A percentile compares a stretch with the other conserved stretches of the same genome.
Evolutionary conservation across 305 asterid species (phyloP).

Genomic region (Ilex paraguariensis): DNA sequence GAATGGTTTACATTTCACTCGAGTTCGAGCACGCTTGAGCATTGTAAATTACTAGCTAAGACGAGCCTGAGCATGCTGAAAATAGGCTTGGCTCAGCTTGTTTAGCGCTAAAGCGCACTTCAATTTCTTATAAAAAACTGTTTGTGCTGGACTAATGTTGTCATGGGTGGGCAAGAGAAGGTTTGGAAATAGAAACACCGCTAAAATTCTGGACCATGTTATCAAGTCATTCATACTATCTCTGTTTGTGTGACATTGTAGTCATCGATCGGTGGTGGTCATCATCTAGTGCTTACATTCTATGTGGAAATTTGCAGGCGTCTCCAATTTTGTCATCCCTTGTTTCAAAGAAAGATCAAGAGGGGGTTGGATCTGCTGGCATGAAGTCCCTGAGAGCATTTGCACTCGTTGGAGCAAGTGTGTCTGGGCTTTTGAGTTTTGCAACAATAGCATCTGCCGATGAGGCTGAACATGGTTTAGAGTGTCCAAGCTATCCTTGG

Average conservation of each 20-base stretch:
- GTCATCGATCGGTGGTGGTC: neutral
- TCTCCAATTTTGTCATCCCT: conserved; percentile 44
- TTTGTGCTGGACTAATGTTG: too few relatives aligned
- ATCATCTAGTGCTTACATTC: neutral
- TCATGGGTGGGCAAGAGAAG: too few relatives aligned
- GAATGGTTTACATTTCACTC: too few relatives aligned
- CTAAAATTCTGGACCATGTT: too few relatives aligned
- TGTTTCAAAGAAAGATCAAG: conserved; percentile 47
- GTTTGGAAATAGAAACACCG: too few relatives aligned
- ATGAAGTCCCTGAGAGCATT: conserved; percentile 52
- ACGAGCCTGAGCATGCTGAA: too few relatives aligned
- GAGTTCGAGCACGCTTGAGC: too few relatives aligned
- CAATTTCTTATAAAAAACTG: too few relatives aligned
- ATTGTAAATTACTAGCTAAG: too few relatives aligned
- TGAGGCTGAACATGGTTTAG: conserved; percentile 91
- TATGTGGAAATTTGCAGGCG: conserved; percentile 26
- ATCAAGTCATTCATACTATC: neutral
- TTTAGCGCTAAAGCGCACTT: too few relatives aligned
- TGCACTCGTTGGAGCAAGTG: conserved; percentile 74
- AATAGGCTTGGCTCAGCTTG: too few relatives aligned
- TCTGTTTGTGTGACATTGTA: neutral
- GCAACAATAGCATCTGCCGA: conserved; percentile 67
- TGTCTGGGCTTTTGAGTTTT: conserved; percentile 62
- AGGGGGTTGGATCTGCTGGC: conserved; percentile 45
- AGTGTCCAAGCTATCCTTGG: conserved; percentile 67